Conservation (phyloP, 768 basidiomycete species). For the Agrocybe pediades region DNA sequence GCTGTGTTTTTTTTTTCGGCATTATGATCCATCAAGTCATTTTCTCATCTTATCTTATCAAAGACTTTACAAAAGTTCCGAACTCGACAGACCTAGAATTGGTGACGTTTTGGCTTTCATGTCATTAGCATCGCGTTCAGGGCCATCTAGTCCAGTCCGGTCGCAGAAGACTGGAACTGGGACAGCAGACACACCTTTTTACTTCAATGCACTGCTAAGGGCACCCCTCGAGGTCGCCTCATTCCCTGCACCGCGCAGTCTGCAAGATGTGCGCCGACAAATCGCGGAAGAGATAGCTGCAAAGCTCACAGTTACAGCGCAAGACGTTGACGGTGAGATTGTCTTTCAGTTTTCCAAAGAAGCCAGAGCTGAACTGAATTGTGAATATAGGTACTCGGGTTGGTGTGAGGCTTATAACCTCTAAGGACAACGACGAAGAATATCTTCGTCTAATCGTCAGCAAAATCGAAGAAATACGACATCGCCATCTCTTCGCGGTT, state of each 20-base stretch:
- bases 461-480: constrained; percentile 39
- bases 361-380: background rate
- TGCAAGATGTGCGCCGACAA: constrained; percentile 63
- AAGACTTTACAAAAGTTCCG: no score
- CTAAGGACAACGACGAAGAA: constrained; percentile 54
- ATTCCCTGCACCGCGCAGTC: constrained; percentile 35
- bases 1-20: no score
- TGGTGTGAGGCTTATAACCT: constrained; percentile 61
- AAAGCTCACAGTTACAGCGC: constrained; percentile 50
- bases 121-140: background rate
- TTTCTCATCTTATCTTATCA: no score
- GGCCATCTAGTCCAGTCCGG: background rate
- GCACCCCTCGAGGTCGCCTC: background rate
- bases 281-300: constrained; percentile 60
- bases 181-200: background rate
- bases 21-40: no score
- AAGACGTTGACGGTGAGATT: constrained; percentile 45
- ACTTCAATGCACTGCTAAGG: background rate
- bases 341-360: background rate
- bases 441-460: constrained; percentile 60
- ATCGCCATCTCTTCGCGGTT: constrained; percentile 55
- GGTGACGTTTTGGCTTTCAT: no score
- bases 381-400: constrained; percentile 44
- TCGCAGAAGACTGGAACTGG: background rate
- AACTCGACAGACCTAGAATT: no score